Base-by-base conservation (phyloP, 352 stramenopile genomes). In the Synura sp. region DNA sequence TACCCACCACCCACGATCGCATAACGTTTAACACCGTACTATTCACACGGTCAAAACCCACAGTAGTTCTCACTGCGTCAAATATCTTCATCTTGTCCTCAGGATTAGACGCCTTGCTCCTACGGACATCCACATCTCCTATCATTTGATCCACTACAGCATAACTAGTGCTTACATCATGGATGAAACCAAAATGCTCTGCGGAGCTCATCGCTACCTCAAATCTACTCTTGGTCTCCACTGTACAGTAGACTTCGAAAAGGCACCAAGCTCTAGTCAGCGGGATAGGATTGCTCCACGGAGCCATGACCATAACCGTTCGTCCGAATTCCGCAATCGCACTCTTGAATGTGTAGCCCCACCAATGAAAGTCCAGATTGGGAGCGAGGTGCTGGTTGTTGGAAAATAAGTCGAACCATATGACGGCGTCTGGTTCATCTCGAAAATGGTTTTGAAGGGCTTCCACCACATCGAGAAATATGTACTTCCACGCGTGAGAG, bases 351-450 rank as follows among this genome's bases (percentile, higher is more conserved):
- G 25, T 25, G 34, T 55, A 4, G 15, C 1, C n/a, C 67, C 67
- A 76, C 67, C 67, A 76, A 33, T 31, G 0, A 38, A 19, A 57
- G 25, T 33, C 5, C 15, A 60, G 31, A 38, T 17, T 25, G 25
- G 27, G 25, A 49, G 19, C 2, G n/a, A 29, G 33, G 31, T 76
- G 38, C 31, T 76, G 67, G 38, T 76, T 76, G 15, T 29, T 17
- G 27, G 3, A 33, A 38, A 76, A 76, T 2, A 76, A 34, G 41
- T 76, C 67, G 36, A 76, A 36, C 67, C 67, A 76, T 42, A 73
- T 44, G 15, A 73, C 32, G 4, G 17, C 42, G 5, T 73, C 57
- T 38, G 29, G 29, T n/a, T 71, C 38, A 4, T 71, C 29, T 71
- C 38, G 57, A 17, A 75, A 49, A 49, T 75, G 29, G 2, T 42